Conservation (phyloP, 768 basidiomycete species). For the Inosperma sp. region DNA sequence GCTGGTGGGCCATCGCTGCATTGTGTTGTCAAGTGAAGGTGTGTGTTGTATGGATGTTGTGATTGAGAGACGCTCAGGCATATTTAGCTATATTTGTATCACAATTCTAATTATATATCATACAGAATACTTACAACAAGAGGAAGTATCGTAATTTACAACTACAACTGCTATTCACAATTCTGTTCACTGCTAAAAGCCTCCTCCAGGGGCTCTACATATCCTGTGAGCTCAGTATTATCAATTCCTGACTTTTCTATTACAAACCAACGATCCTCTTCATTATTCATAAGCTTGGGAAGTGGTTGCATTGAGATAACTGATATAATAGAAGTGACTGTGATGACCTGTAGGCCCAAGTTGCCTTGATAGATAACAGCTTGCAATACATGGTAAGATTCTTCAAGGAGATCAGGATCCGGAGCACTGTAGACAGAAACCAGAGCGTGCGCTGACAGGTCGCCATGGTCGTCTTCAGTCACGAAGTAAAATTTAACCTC, state of each 20-base stretch:
- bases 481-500: constrained; percentile 20
- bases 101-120: too few relatives aligned
- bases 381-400: constrained; percentile 19
- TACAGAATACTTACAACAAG: too few relatives aligned
- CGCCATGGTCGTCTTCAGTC: neutral
- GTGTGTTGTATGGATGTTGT: neutral
- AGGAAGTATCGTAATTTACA: too few relatives aligned
- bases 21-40: neutral
- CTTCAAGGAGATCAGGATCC: constrained; percentile 9
- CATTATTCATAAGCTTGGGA: constrained; percentile 3
- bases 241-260: constrained; percentile 25
- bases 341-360: neutral
- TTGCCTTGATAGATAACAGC: constrained; percentile 12
- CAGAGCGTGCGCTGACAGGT: constrained; percentile 8
- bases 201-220: neutral
- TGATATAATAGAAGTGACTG: constrained; percentile 12
- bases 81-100: too few relatives aligned
- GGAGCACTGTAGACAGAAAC: constrained; percentile 19
- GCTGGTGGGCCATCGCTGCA: neutral
- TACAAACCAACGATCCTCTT: constrained; percentile 18
- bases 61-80: neutral
- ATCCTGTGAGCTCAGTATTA: neutral
- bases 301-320: constrained; percentile 28
- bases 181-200: neutral
- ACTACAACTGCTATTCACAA: neutral